Conservation (phyloP, 768 basidiomycete genomes). For the Rhodocollybia butyracea region DNA sequence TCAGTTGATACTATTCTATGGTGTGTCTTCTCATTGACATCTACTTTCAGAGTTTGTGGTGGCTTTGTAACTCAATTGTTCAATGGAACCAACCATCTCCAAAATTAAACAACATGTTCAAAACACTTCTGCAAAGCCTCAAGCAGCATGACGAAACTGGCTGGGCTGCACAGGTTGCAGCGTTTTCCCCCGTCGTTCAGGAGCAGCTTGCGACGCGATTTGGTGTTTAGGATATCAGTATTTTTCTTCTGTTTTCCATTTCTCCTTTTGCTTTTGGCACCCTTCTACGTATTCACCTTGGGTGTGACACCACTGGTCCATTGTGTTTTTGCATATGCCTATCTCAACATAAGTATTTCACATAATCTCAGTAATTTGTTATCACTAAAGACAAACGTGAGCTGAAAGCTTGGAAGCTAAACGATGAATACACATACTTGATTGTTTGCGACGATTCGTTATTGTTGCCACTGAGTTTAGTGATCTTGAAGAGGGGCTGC, state of each 20-base stretch:
- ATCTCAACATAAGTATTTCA: slow-evolving; percentile 32
- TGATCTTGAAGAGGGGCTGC: no score
- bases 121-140: slow-evolving; percentile 83
- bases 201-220: slow-evolving; percentile 86
- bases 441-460: no score
- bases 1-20: slow-evolving; percentile 26
- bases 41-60: slow-evolving; percentile 71
- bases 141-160: slow-evolving; percentile 82
- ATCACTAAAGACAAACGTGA: no score
- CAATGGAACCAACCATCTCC: slow-evolving; percentile 92
- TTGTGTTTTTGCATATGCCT: slow-evolving; percentile 17
- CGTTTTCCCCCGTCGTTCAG: slow-evolving; percentile 87
- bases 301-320: no score
- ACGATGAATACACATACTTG: no score
- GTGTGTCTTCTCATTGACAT: slow-evolving; percentile 9
- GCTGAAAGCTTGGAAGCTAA: no score
- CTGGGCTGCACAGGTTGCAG: slow-evolving; percentile 80
- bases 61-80: slow-evolving; percentile 98
- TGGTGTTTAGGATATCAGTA: slow-evolving; percentile 54
- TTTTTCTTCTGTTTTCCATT: neutral
- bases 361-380: slow-evolving; percentile 47
- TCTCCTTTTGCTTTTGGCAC: neutral
- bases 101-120: slow-evolving; percentile 94
- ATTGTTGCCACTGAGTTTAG: no score
- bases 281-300: no score